Conservation (phyloP, 257 asterid species). For the Verbena officinalis region DNA sequence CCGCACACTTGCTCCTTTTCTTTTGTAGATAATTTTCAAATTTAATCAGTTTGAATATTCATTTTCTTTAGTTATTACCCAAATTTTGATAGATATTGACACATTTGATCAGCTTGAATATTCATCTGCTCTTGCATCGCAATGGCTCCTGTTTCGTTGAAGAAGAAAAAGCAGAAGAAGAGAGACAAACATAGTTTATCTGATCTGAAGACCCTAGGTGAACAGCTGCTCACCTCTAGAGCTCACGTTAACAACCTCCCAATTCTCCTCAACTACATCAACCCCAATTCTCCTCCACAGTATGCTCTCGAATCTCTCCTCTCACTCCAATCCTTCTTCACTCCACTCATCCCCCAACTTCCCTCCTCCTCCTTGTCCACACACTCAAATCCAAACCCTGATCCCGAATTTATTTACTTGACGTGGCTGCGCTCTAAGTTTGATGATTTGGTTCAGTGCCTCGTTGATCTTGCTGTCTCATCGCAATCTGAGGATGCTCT, state of each 20-base stretch:
- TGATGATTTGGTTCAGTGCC: conserved; percentile 52
- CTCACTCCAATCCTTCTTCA: conserved; percentile 84
- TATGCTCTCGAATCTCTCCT: conserved; percentile 72
- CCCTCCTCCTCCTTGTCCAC: conserved; percentile 38
- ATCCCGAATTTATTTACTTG: conserved; percentile 52
- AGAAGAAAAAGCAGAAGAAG: conserved; percentile 41
- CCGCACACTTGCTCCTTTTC: no score
- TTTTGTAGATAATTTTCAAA: no score
- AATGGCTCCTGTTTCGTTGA: conserved; percentile 34
- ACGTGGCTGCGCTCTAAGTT: conserved; percentile 84
- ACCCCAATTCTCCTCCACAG: conserved; percentile 52
- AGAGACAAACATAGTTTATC: conserved; percentile 33
- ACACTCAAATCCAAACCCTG: conserved; percentile 32
- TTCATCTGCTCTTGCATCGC: conserved; percentile 2
- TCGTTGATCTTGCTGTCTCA: conserved; percentile 49
- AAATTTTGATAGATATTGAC: no score
- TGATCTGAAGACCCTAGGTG: conserved; percentile 63
- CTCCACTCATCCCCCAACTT: conserved; percentile 66
- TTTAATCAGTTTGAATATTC: no score
- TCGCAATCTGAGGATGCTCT: conserved; percentile 53
- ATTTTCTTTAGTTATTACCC: no score
- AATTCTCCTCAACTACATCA: conserved; percentile 56
- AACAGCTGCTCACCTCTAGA: conserved; percentile 67
- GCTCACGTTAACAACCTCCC: conserved; percentile 80
- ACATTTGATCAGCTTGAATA: no score